phyloP scores from a whole-genome alignment of 495 filamentous ascomycete genomes.

The Aspergillus saccharolyticus region DNA sequence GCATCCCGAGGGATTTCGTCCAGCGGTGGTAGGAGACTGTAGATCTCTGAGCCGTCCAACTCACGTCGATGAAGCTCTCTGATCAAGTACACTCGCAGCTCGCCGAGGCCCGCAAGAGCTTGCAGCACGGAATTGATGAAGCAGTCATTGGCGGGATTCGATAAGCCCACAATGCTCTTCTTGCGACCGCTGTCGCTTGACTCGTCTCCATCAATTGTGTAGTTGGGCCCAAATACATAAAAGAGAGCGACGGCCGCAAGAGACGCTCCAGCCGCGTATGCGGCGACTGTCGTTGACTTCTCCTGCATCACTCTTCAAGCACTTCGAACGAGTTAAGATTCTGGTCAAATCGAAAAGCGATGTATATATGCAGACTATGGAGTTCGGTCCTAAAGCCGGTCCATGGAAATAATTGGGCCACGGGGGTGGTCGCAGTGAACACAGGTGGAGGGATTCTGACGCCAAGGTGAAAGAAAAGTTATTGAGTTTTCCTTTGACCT shows the following conservation, averaged over 20 bases:
- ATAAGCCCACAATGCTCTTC: conserved; percentile 83
- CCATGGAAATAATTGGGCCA: not conserved
- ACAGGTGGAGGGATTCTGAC: not conserved
- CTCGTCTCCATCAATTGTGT: conserved; percentile 78
- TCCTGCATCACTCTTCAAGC: conserved; percentile 64
- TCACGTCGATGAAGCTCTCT: conserved; percentile 77
- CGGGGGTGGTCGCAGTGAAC: not conserved
- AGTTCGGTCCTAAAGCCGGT: not conserved
- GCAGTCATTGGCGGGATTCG: conserved; percentile 94
- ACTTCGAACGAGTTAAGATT: not conserved
- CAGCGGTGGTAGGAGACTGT: conserved; percentile 50
- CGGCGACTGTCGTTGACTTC: conserved; percentile 76
- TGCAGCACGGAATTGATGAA: conserved; percentile 98
- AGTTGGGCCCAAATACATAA: conserved; percentile 95
- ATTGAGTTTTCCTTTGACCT: not conserved
- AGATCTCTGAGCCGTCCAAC: conserved; percentile 68
- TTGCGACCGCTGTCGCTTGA: conserved; percentile 62
- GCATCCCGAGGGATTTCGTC: conserved; percentile 39
- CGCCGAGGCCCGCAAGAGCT: conserved; percentile 87
- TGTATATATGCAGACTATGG: not conserved
- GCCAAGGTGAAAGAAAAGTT: not conserved
- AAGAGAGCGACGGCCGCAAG: conserved; percentile 93
- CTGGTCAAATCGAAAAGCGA: not conserved
- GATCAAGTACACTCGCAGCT: conserved; percentile 86
- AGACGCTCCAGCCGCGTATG: conserved; percentile 92